Evolutionary conservation across 306 rosid species (phyloP), one percentile per base, ranked within the genome.

Genomic region (Glycine tomentella): DNA sequence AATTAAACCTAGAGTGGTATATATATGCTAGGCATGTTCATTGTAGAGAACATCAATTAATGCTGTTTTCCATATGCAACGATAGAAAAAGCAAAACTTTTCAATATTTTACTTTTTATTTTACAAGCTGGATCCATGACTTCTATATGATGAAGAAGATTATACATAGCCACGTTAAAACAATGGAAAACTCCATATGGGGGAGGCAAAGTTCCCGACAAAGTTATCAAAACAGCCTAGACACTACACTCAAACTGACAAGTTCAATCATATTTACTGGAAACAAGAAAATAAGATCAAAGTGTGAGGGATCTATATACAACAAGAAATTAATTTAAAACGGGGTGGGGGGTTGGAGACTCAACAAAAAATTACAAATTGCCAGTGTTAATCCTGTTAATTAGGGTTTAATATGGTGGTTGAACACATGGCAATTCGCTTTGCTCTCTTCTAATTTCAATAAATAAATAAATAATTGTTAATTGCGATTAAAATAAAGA

Each of bases 121-220:
- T 62, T 25, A 45, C 62, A 14, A 48, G 69, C 17, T 48, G 49
- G 49, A 48, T 62, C 49, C 80, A 76, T 16, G 36, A 49, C 2
- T 48, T 62, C 0, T 5, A 20, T 16, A 38, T 25, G 31, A 31
- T 61, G 34, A 62, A 62, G n/a, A 11, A 31, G 17, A 62, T 62
- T 13, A 14, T 4, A 25, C 31, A 25, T 25, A 25, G 31, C 31
- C 31, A 25, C 31, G 31, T 25, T 25, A 25, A 36, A 36, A 36
- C n/a, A 34, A 66, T 16, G 20, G n/a, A 53, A 53, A 53, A 52
- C 5, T 51, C 67, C 36, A 13, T 17, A 52, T 77, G 64, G 14
- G 73, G 5, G 65, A 77, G 56, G 66, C 75, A 77, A 77, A 66
- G 66, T 31, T 66, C 66, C n/a, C 67, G 56, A 66, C 81, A 77